These are phyloP conservation scores for Podospora didyma DNA, from an alignment of 495 filamentous ascomycete species.

Conservation along the genomic window DNA sequence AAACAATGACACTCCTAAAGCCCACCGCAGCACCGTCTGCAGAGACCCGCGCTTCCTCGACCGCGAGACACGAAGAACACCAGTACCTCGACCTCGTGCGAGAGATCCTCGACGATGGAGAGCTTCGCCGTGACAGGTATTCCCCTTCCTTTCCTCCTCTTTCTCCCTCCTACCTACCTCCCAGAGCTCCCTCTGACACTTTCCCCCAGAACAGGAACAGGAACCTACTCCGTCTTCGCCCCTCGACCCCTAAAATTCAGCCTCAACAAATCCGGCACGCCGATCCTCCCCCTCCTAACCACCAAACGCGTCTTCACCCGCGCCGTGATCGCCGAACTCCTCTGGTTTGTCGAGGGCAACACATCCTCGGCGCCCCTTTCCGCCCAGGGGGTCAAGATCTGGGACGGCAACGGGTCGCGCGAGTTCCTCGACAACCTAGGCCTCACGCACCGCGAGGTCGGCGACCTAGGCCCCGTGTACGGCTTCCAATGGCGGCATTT, in stretches of 20 bases:
- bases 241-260: slow-evolving; percentile 81
- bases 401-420: slow-evolving; percentile 94
- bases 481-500: slow-evolving; percentile 99
- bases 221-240: slow-evolving; percentile 83
- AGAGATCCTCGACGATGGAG: slow-evolving; percentile 26
- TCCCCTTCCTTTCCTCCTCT: no score
- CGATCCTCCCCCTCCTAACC: slow-evolving; percentile 84
- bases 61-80: slow-evolving; percentile 21
- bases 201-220: slow-evolving; percentile 88
- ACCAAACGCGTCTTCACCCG: slow-evolving; percentile 95
- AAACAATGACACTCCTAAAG: neutral
- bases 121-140: slow-evolving; percentile 29
- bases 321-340: slow-evolving; percentile 86
- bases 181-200: no score
- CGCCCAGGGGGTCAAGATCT: slow-evolving; percentile 84
- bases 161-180: no score
- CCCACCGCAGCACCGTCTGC: neutral
- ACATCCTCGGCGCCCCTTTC: slow-evolving; percentile 75
- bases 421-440: slow-evolving; percentile 82
- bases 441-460: slow-evolving; percentile 69
- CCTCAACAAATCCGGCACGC: slow-evolving; percentile 57
- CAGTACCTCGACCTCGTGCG: slow-evolving; percentile 31
- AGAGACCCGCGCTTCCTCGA: neutral
- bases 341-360: slow-evolving; percentile 88
- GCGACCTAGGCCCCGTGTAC: slow-evolving; percentile 94